Evolutionary conservation across 495 filamentous ascomycete species (phyloP).

Genomic region (Trypethelium eluteriae): DNA sequence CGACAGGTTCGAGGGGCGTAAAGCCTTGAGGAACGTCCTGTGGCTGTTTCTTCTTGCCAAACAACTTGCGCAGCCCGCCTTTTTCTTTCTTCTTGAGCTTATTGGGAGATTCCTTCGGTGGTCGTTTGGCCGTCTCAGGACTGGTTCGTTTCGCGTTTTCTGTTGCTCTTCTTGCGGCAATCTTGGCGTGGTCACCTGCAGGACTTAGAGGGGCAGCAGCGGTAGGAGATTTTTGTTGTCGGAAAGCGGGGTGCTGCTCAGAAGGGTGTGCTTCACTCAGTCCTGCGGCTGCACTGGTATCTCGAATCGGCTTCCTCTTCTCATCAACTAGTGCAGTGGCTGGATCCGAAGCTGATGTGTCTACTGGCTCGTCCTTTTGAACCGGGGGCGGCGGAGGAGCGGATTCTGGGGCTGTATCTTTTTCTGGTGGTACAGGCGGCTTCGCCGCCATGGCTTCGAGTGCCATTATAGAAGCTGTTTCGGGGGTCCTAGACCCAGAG

Average conservation of each 20-base stretch:
- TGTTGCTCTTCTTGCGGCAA: conserved; percentile 33
- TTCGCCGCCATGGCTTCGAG: conserved; percentile 5
- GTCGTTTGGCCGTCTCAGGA: conserved; percentile 42
- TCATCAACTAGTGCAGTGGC: background rate
- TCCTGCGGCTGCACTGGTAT: conserved; percentile 1
- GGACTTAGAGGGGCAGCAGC: conserved; percentile 15
- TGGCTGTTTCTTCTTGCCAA: conserved; percentile 48
- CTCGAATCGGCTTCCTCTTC: background rate
- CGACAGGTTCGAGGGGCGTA: conserved; percentile 1
- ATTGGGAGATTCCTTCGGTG: conserved; percentile 41
- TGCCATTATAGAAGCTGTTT: conserved; percentile 7
- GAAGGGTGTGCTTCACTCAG: background rate
- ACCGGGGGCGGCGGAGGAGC: conserved; percentile 18
- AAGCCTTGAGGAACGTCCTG: conserved; percentile 5
- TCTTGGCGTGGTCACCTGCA: conserved; percentile 14
- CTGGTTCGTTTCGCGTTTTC: conserved; percentile 17
- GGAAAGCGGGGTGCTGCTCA: conserved; percentile 32
- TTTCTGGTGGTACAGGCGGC: background rate
- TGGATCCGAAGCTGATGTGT: background rate
- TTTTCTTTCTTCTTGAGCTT: conserved; percentile 49
- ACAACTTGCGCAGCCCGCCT: conserved; percentile 54
- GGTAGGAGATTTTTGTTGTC: conserved; percentile 20
- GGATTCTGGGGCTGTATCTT: background rate
- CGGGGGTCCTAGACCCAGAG: conserved; percentile 3
- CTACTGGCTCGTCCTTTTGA: conserved; percentile 15